Evolutionary conservation across 441 rosid species (phyloP).

Genomic region (Erysimum pusillum): DNA sequence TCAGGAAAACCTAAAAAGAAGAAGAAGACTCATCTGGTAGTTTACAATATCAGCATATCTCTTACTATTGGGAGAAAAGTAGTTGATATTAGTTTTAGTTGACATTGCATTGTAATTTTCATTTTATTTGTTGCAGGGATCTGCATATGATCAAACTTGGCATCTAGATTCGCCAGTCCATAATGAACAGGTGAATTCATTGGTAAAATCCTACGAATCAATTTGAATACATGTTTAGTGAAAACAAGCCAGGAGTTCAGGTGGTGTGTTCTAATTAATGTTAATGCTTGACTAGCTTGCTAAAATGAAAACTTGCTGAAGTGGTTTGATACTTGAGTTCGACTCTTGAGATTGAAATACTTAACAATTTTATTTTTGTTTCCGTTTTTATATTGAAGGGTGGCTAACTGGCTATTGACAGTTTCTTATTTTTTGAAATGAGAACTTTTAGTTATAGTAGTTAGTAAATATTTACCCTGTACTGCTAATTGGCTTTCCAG

Average conservation of each 20-base stretch:
- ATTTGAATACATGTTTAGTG: slow-evolving; percentile 6
- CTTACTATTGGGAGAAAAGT: slow-evolving; percentile 27
- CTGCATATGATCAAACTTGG: slow-evolving; percentile 88
- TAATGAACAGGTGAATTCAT: slow-evolving; percentile 78
- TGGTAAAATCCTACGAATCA: slow-evolving; percentile 22
- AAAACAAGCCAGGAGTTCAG: slow-evolving; percentile 26
- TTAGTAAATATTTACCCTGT: slow-evolving; percentile 13
- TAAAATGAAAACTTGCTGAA: slow-evolving; percentile 31
- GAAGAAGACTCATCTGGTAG: slow-evolving; percentile 81
- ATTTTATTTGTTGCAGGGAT: slow-evolving; percentile 65
- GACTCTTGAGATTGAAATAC: slow-evolving; percentile 22
- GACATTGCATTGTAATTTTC: slow-evolving; percentile 44
- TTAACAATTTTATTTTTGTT: neutral
- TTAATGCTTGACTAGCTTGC: slow-evolving; percentile 27
- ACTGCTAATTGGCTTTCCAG: slow-evolving; percentile 22
- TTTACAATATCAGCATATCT: slow-evolving; percentile 50
- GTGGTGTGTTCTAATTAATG: slow-evolving; percentile 17
- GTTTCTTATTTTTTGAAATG: slow-evolving; percentile 27
- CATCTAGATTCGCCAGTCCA: slow-evolving; percentile 69
- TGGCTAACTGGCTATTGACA: slow-evolving; percentile 19
- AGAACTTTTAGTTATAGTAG: slow-evolving; percentile 9
- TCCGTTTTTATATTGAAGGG: slow-evolving; percentile 25
- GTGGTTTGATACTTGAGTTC: slow-evolving; percentile 29
- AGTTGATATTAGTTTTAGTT: slow-evolving; percentile 23
- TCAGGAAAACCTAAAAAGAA: slow-evolving; percentile 85